Conservation (phyloP, 2,329 filamentous ascomycete species). For the Arthrinium puccinioides region DNA sequence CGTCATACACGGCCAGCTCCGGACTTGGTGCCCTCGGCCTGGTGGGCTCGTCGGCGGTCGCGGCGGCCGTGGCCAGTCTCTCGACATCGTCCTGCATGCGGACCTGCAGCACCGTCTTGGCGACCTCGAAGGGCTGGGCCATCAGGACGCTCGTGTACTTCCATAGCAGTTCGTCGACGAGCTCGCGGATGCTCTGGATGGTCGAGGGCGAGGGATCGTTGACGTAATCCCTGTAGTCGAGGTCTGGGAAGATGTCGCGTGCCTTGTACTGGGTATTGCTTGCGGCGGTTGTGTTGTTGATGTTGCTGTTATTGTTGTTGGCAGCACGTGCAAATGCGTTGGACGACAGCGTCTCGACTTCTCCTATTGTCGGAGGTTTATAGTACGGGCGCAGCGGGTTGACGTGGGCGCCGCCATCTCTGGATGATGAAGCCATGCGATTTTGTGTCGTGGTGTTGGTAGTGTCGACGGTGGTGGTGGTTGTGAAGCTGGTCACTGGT, state of each 20-base stretch:
- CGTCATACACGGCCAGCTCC: slow-evolving; percentile 24
- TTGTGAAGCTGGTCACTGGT: too few relatives aligned
- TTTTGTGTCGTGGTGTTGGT: too few relatives aligned
- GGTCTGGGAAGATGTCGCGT: slow-evolving; percentile 78
- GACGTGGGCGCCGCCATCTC: slow-evolving; percentile 43
- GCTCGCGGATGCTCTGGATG: slow-evolving; percentile 65
- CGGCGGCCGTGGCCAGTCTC: slow-evolving; percentile 18
- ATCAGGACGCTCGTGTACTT: slow-evolving; percentile 86
- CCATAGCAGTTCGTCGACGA: slow-evolving; percentile 81
- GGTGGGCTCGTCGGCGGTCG: slow-evolving; percentile 15
- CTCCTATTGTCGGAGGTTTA: slow-evolving; percentile 58
- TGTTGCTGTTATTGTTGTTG: too few relatives aligned
- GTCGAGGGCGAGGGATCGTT: slow-evolving; percentile 68
- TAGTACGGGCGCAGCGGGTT: slow-evolving; percentile 57
- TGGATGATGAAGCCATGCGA: slow-evolving; percentile 32
- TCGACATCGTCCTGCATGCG: slow-evolving; percentile 47
- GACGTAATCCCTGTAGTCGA: slow-evolving; percentile 87
- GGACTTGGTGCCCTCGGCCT: slow-evolving; percentile 26
- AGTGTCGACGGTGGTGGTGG: too few relatives aligned
- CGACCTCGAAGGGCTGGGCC: slow-evolving; percentile 93
- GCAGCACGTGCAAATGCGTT: slow-evolving; percentile 26
- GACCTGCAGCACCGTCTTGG: slow-evolving; percentile 86
- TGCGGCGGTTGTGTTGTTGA: slow-evolving; percentile 14
- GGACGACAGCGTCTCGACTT: too few relatives aligned
- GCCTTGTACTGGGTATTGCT: slow-evolving; percentile 48